phyloP scores from a whole-genome alignment of 345 rosid genomes.

The Hibiscus syriacus region DNA sequence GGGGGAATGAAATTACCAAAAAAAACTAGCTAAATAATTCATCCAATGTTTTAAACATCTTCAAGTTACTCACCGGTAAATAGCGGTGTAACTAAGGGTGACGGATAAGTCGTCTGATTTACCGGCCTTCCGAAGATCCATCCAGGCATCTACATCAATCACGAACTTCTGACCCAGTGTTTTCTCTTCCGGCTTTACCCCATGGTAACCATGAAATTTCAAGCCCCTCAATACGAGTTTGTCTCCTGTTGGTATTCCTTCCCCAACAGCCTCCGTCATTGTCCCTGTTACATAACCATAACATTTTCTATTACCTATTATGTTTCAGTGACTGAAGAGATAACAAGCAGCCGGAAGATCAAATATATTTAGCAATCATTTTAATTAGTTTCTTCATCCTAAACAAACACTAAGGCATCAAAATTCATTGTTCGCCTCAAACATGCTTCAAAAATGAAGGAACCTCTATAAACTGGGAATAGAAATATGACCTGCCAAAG shows the following conservation, averaged over 20 bases:
- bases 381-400: not conserved
- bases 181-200: constrained; percentile 68
- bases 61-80: constrained; percentile 47
- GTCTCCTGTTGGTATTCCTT: constrained; percentile 43
- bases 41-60: not conserved
- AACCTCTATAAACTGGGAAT: not conserved
- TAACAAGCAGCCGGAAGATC: not conserved
- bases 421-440: not conserved
- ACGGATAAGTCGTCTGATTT: constrained; percentile 52
- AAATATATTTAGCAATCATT: not conserved
- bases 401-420: not conserved
- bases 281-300: constrained; percentile 1
- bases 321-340: not conserved
- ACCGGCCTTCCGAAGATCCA: constrained; percentile 73
- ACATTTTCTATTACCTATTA: not conserved
- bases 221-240: constrained; percentile 67
- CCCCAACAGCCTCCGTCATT: constrained; percentile 10
- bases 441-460: not conserved
- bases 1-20: not conserved
- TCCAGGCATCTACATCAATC: constrained; percentile 88
- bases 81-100: constrained; percentile 74
- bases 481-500: not conserved
- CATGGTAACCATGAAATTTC: constrained; percentile 82
- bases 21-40: not conserved
- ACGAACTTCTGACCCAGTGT: constrained; percentile 77